phyloP scores from a whole-genome alignment of 352 stramenopile species.

The Phytophthora cajani region DNA sequence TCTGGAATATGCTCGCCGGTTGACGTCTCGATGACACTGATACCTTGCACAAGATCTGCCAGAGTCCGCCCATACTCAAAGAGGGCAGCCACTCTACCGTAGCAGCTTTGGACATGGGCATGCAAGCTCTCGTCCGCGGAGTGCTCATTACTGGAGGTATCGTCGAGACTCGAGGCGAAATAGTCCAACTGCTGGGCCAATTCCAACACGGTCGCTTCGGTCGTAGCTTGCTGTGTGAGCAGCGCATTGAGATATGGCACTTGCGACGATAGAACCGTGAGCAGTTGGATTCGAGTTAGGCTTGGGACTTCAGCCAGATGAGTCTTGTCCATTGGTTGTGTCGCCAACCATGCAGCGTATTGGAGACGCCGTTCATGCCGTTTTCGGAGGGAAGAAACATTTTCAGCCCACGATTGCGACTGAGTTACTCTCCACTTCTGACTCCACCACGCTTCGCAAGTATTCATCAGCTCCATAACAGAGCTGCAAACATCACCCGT shows the following conservation, averaged over 20 bases:
- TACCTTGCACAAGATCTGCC: constrained; percentile 58
- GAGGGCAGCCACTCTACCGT: constrained; percentile 38
- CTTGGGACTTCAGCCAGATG: not conserved
- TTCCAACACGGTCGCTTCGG: constrained; percentile 51
- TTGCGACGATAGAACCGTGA: constrained; percentile 51
- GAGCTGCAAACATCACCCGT: constrained; percentile 19
- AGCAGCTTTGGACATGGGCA: constrained; percentile 43
- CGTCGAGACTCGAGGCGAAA: constrained; percentile 40
- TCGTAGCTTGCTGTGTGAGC: constrained; percentile 35
- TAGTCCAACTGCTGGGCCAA: constrained; percentile 65
- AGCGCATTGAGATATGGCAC: constrained; percentile 44
- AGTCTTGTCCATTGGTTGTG: not conserved
- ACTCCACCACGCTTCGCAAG: constrained; percentile 29
- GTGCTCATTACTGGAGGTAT: not conserved
- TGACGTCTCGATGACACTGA: constrained; percentile 59
- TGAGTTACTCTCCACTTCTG: constrained; percentile 24
- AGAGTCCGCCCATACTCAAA: constrained; percentile 51
- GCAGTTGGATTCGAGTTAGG: constrained; percentile 45
- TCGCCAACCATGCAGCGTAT: constrained; percentile 49
- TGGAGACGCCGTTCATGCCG: constrained; percentile 42
- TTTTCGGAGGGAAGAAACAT: constrained; percentile 19
- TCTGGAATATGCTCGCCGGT: constrained; percentile 22
- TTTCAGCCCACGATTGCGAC: constrained; percentile 16
- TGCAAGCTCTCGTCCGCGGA: constrained; percentile 34
- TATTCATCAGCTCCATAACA: constrained; percentile 23